Base-by-base conservation (phyloP, 208 protist species). In the Acanthamoeba culbertsoni region DNA sequence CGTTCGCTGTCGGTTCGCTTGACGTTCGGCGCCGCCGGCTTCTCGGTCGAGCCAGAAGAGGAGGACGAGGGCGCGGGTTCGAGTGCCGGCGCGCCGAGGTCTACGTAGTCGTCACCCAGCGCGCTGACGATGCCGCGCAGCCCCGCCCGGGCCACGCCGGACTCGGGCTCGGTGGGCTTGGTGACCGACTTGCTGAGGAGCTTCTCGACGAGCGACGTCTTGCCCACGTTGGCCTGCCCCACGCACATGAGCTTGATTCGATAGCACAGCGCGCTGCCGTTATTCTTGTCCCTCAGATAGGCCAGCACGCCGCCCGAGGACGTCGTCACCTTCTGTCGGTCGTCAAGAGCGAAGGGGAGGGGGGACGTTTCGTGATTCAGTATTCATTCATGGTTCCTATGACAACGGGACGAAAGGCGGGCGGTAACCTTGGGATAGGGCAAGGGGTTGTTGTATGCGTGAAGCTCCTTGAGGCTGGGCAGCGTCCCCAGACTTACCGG, bases 151-250 rank as follows among this genome's bases (percentile, higher is more conserved):
- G 62, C 62, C 28, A 48, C 7, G 16, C 68, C 68, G 3, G 77
- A 88, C 28, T 55, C 43, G 35, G 77, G 33, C 8, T 55, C 77
- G 14, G 77, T 37, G 6, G 77, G 77, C 18, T 55, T 88, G 77
- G 77, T 63, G 77, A 55, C 77, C 14, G 77, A 88, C 42, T 88
- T 88, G 77, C 77, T 55, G 48, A 88, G 48, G 26, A 88, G 51
- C 48, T 88, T 63, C 31, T 88, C 77, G 16, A 88, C 51, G 5
- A 88, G 37, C 16, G 77, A 88, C 46, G 77, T 88, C 77, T 88
- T 88, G 43, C 77, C 77, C 0, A 88, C 77, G 46, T 88, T 88
- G 77, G 77, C 77, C 77, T 88, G 77, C 5, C 77, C 77, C 26
- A 88, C 77, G 51, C 77, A 88, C 77, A 88, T 88, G 26, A 88